Conservation (phyloP, 441 rosid genomes). For the Pelargonium fulgidum region DNA sequence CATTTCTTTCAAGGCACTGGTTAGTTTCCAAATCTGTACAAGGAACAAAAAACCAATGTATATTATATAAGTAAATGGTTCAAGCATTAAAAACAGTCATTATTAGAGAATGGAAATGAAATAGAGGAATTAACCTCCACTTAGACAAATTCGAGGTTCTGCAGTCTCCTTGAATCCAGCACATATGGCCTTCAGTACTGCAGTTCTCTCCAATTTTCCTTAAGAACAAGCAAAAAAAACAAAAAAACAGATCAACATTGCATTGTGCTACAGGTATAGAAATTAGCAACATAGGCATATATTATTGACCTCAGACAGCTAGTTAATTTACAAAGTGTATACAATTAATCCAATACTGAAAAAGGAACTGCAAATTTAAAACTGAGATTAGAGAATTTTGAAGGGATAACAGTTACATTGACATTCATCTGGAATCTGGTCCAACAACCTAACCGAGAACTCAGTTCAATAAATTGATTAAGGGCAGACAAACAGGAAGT, state of each 20-base stretch:
- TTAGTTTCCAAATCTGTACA: conserved; percentile 84
- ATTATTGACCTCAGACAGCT: neutral
- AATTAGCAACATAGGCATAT: no score
- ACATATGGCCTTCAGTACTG: conserved; percentile 91
- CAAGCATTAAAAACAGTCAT: neutral
- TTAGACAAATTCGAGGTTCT: conserved; percentile 84
- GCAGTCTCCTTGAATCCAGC: conserved; percentile 97
- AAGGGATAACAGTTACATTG: neutral
- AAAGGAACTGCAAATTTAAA: neutral
- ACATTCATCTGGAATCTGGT: neutral
- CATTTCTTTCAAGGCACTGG: conserved; percentile 88
- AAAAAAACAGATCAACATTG: neutral
- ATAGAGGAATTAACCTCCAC: conserved; percentile 39
- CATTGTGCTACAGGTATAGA: neutral
- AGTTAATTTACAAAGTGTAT: neutral
- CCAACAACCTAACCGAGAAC: neutral
- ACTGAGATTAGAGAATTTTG: neutral
- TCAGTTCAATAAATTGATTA: neutral
- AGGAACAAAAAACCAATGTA: conserved; percentile 8
- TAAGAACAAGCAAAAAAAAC: conserved; percentile 11
- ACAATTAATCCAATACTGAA: no score
- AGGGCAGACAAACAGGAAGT: neutral
- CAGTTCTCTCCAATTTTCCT: conserved; percentile 89
- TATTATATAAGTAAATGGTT: no score
- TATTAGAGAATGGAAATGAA: neutral